Base-by-base conservation (phyloP, 495 filamentous ascomycete genomes). In the Trichoderma parareesei region DNA sequence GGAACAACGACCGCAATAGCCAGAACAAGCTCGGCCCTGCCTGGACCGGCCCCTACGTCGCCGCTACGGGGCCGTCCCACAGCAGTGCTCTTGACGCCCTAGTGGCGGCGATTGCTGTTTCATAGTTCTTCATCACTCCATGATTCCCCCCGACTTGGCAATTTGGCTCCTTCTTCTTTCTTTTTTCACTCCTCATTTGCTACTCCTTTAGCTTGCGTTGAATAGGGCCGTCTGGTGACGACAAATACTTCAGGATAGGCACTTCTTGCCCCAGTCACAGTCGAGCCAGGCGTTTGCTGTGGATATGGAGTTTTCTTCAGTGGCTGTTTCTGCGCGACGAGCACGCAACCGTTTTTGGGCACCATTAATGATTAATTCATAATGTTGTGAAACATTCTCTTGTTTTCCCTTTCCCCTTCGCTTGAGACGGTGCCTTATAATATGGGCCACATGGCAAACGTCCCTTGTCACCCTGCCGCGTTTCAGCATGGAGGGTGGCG, bases 1-100 rank as follows among this genome's bases (percentile, higher is more conserved):
- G 88, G 89, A 70, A 69, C 13, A 83, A 84, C 49, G 80, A 89
- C 70, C 82, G 84, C 33, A 76, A 80, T 69, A 70, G 70, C 33
- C 65, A 65, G 35, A 78, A 82, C 69, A 71, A 81, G 67, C 73
- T 93, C 7, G 80, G 82, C 44, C 74, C 84, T 10, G 74, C 76
- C 61, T 89, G 88, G 88, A 69, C 79, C 44, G 84, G 88, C 1
- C 85, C 86, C 8, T 78, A 77, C 2, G 79, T 76, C 65, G 79
- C 84, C 6, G 81, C 75, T 59, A 74, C 64, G n/a, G 75, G 74
- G 14, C 61, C 68, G 33, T 87, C 84, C 33, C 89, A 92, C 41
- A 84, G 83, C 66, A 86, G 85, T 4, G 88, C 87, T 0, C 73
- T 89, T 71, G 89, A 91, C 73, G 83, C 84, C 37, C 69, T 93